phyloP scores from a whole-genome alignment of 805 yeast species.

The Metschnikowia anglica region DNA sequence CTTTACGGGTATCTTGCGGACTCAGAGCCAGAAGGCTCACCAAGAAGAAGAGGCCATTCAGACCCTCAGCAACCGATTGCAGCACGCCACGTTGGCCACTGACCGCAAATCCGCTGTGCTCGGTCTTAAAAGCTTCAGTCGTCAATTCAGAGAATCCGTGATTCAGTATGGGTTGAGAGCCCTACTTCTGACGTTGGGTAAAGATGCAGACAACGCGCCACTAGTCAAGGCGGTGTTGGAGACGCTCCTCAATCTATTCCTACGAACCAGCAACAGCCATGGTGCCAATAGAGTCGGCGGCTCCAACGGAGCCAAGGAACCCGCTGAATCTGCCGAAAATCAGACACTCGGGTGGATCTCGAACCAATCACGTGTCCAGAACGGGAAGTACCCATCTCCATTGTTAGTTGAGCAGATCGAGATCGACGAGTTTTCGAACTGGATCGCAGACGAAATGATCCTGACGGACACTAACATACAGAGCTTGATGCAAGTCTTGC shows the following conservation, averaged over 20 bases:
- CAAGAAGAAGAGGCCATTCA: constrained; percentile 81
- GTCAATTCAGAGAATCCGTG: constrained; percentile 87
- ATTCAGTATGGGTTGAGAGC: constrained; percentile 84
- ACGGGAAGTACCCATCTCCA: constrained; percentile 80
- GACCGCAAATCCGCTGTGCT: constrained; percentile 91
- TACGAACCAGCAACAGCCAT: constrained; percentile 53
- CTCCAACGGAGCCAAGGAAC: no score
- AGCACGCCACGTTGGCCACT: constrained; percentile 74
- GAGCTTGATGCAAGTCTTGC: constrained; percentile 43
- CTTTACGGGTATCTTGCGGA: constrained; percentile 36
- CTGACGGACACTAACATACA: constrained; percentile 42
- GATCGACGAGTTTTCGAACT: constrained; percentile 83
- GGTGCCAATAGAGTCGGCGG: no score
- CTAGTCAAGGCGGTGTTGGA: constrained; percentile 80
- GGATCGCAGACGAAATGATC: constrained; percentile 93
- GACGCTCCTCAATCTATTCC: constrained; percentile 77
- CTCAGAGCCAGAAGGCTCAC: constrained; percentile 34
- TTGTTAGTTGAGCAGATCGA: constrained; percentile 52
- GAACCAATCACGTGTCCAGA: constrained; percentile 67
- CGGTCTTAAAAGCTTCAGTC: constrained; percentile 81
- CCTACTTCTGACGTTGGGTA: constrained; percentile 59
- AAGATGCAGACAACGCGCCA: constrained; percentile 68
- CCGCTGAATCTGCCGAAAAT: constrained; percentile 60
- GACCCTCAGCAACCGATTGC: constrained; percentile 81
- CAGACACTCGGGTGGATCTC: constrained; percentile 69